These are phyloP conservation scores for Stygiomarasmius scandens DNA, from an alignment of 1,284 basidiomycete genomes.

Conservation along the genomic window DNA sequence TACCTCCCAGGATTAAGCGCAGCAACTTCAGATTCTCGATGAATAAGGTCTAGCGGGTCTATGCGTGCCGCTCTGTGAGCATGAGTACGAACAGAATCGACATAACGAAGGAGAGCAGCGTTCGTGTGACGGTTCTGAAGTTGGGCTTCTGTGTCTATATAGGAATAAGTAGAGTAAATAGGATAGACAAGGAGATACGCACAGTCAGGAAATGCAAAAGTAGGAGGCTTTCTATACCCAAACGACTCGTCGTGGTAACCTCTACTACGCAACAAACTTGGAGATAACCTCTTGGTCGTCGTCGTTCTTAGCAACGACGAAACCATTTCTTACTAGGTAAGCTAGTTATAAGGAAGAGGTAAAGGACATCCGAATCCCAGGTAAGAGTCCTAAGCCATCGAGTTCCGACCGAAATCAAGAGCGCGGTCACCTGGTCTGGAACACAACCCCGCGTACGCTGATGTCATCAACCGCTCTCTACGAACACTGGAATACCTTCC, in stretches of 20 bases:
- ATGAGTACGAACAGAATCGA: conserved; percentile 81
- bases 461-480: no score
- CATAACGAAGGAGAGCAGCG: conserved; percentile 82
- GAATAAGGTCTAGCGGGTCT: conserved; percentile 85
- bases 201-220: conserved; percentile 78
- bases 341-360: no score
- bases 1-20: conserved; percentile 82
- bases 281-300: background rate
- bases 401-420: background rate
- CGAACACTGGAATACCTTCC: no score
- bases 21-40: conserved; percentile 77
- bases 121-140: conserved; percentile 76
- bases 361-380: no score
- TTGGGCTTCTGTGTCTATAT: conserved; percentile 71
- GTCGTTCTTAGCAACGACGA: background rate
- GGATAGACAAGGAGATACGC: conserved; percentile 31
- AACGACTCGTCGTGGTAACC: conserved; percentile 83
- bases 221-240: conserved; percentile 70
- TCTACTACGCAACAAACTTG: conserved; percentile 13
- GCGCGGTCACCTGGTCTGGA: background rate
- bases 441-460: conserved; percentile 2
- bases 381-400: background rate
- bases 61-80: conserved; percentile 82
- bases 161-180: background rate
- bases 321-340: background rate